Base-by-base conservation (phyloP, 306 rosid species). In the Hippophae gyantsensis region DNA sequence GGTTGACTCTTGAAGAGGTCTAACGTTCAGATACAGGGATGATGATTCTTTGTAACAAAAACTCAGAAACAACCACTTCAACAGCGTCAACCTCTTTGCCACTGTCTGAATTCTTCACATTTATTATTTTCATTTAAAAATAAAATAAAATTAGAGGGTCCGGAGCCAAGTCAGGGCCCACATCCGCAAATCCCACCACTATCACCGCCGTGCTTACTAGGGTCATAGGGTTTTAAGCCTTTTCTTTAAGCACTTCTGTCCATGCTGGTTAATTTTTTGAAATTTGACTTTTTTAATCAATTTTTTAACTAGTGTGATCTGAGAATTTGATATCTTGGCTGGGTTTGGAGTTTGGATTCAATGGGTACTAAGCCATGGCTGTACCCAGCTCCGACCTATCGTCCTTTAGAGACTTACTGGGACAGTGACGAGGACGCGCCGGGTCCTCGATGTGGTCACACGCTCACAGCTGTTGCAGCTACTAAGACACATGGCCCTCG, bases 291-390 rank as follows among this genome's bases (percentile, higher is more conserved):
- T 13, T 2, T 12, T 23, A 49, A 8, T 3, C 7, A 49, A 10
- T 5, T 10, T 3, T 1, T 6, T 0, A 11, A 13, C 6, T 40
- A 42, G 13, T 13, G 12, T 61, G 65, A 61, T 59, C 52, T 27
- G 32, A 32, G 1, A 57, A 60, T 76, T 66, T 54, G 65, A 41
- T 8, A 43, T 49, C 18, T 42, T 26, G 43, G 2, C 8, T 11
- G 32, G 14, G 51, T 56, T 57, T 50, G 63, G 49, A 41, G 13
- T 14, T 53, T 5, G 74, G 67, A 68, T 59, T 40, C 13, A 27
- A 83, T 93, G 99, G 90, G 82, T 59, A 77, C 99, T 41, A 93
- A 88, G 79, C 95, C 94, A 52, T 86, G 95, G 97, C 80, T 89
- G 2, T 44, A 77, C 61, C 99, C 99, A 27, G 99, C 99, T 74